Percentiles rank a stretch among this genome's conserved stretches.
Evolutionary conservation across 306 rosid genomes (phyloP).

Genomic region (Amphicarpaea edgeworthii): DNA sequence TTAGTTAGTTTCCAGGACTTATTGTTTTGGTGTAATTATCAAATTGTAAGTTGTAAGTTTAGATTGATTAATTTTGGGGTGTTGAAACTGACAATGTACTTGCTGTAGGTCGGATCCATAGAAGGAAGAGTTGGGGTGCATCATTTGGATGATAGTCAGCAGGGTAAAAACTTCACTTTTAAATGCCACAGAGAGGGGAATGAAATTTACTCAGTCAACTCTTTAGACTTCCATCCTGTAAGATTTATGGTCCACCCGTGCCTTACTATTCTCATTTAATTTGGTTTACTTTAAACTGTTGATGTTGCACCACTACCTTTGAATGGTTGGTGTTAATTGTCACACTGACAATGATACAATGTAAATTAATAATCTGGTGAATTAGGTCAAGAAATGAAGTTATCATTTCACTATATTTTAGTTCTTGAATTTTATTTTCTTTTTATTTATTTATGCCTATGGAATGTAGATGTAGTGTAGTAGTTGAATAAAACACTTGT

Average conservation of each 20-base stretch:
- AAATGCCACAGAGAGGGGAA: slow-evolving; percentile 93
- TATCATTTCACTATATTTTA: too few species aligned
- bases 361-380: too few species aligned
- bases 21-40: slow-evolving; percentile 20
- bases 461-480: too few species aligned
- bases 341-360: too few species aligned
- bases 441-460: too few species aligned
- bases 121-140: slow-evolving; percentile 99
- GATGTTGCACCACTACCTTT: slow-evolving; percentile 26
- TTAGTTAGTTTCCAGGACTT: background rate
- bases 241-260: slow-evolving; percentile 46
- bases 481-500: too few species aligned
- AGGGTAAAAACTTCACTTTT: slow-evolving; percentile 88
- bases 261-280: slow-evolving; percentile 28
- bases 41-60: slow-evolving; percentile 26
- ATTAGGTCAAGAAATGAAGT: too few species aligned
- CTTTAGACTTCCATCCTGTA: slow-evolving; percentile 97
- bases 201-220: slow-evolving; percentile 90
- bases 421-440: too few species aligned
- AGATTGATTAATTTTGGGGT: slow-evolving; percentile 36
- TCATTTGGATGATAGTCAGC: slow-evolving; percentile 83
- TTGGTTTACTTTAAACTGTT: slow-evolving; percentile 9
- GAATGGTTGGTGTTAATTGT: slow-evolving; percentile 13
- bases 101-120: slow-evolving; percentile 82
- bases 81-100: slow-evolving; percentile 46